Evolutionary conservation across 2,329 filamentous ascomycete genomes (phyloP).

Genomic region (Talaromyces sp.): DNA sequence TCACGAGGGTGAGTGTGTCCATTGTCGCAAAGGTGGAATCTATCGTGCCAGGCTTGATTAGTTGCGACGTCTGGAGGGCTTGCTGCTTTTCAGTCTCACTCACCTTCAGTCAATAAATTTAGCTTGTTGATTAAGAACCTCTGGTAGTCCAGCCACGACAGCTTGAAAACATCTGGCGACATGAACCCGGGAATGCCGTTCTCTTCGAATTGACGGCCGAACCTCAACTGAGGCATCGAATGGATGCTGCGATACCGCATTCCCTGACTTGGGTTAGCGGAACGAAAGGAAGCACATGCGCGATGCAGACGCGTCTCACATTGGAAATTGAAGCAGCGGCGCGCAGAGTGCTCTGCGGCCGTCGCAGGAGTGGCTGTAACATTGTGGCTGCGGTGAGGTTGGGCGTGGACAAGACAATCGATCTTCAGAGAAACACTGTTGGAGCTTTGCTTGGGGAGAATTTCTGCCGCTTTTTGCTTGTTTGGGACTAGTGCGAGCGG

Average conservation of each 20-base stretch:
- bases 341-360: constrained; percentile 41
- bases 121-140: constrained; percentile 65
- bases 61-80: neutral
- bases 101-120: constrained; percentile 68
- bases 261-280: neutral
- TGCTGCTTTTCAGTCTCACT: constrained; percentile 5
- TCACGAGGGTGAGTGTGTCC: constrained; percentile 60
- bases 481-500: constrained; percentile 20
- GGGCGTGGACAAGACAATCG: neutral
- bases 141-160: constrained; percentile 83
- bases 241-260: constrained; percentile 37
- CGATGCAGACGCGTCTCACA: constrained; percentile 20
- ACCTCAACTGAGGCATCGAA: constrained; percentile 43
- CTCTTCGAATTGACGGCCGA: constrained; percentile 39
- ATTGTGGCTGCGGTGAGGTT: constrained; percentile 18
- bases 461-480: constrained; percentile 24
- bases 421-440: neutral
- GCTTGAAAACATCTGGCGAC: constrained; percentile 61
- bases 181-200: constrained; percentile 66
- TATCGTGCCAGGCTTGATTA: constrained; percentile 25
- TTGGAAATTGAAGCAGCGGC: constrained; percentile 28
- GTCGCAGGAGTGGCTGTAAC: constrained; percentile 32
- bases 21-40: constrained; percentile 59
- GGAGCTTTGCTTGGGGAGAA: constrained; percentile 18
- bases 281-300: constrained; percentile 9